Percentiles rank a stretch among this genome's conserved stretches.
These are phyloP conservation scores for Rhodotorula taiwanensis DNA, from an alignment of 768 basidiomycete genomes.

Conservation along the genomic window DNA sequence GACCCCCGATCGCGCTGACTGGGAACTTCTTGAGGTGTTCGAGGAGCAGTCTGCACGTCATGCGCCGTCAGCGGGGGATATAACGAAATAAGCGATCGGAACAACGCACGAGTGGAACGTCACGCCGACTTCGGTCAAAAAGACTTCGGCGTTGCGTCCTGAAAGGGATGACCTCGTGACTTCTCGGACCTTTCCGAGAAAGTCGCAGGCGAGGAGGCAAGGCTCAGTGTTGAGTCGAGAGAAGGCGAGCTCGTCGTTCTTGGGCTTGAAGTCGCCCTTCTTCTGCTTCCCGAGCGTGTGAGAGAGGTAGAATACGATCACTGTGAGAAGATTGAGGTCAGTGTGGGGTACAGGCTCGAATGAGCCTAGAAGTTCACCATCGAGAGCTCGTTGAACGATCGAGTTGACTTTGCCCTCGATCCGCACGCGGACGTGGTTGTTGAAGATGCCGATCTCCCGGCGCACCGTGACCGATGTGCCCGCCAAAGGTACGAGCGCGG, in stretches of 20 bases:
- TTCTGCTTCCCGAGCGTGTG: slow-evolving; percentile 82
- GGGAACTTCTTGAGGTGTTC: slow-evolving; percentile 95
- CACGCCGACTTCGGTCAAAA: slow-evolving; percentile 87
- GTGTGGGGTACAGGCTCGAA: neutral
- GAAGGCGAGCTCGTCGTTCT: slow-evolving; percentile 91
- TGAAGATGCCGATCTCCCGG: slow-evolving; percentile 86
- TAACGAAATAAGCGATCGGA: slow-evolving; percentile 38
- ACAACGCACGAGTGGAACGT: slow-evolving; percentile 72
- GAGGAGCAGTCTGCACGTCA: slow-evolving; percentile 62
- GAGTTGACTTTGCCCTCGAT: slow-evolving; percentile 76
- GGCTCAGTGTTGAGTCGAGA: slow-evolving; percentile 92
- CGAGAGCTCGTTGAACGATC: slow-evolving; percentile 71
- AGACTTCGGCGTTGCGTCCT: slow-evolving; percentile 86
- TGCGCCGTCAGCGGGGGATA: neutral
- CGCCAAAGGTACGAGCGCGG: slow-evolving; percentile 79
- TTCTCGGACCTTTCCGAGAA: slow-evolving; percentile 71
- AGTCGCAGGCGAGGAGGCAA: slow-evolving; percentile 75
- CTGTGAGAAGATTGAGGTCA: slow-evolving; percentile 45
- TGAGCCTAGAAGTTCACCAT: slow-evolving; percentile 54
- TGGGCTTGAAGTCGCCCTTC: slow-evolving; percentile 91
- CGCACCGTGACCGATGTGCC: slow-evolving; percentile 69
- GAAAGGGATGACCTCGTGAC: slow-evolving; percentile 67
- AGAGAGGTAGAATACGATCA: slow-evolving; percentile 66
- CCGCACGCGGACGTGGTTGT: slow-evolving; percentile 75
- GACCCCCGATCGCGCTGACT: slow-evolving; percentile 88